Base-by-base conservation (phyloP, 1,284 basidiomycete species). In the Trichosporon coremiiforme region DNA sequence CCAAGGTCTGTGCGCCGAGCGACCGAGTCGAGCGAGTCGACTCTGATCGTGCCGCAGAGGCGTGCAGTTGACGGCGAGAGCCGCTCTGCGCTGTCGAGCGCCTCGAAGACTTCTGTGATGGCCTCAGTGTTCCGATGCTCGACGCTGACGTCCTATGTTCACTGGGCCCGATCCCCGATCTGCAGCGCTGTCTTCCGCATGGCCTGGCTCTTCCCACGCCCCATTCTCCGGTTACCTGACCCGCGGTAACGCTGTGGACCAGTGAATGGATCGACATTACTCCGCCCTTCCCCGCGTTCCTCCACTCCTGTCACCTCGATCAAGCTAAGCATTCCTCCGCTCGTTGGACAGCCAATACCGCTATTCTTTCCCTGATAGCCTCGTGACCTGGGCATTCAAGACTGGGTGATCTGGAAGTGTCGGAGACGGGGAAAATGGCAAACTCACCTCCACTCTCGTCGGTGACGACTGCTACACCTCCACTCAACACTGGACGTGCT, bases 251-350 rank as follows among this genome's bases (percentile, higher is more conserved):
- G 41, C 41, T 45, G 41, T 12, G 41, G 4, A 45, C 9, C 12
- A 13, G 41, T 57, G 53, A 10, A 57, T 57, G 53, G 53, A 57
- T 57, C 53, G 53, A 57, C 53, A 57, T 57, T 57, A 57, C 53
- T 57, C 53, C 53, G 53, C 53, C 20, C 20, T 15, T 6, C 25
- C 25, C 29, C 53, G n/a, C 20, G 22, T 9, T 25, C 50, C 50
- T 29, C 20, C 25, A 29, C 20, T n/a, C 5, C 22, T 25, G 25
- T 25, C 50, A 22, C 22, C 20, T 55, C 50, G 20, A 45, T 45
- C 41, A 17, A 8, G 17, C 41, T n/a, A 1, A 8, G 15, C 41
- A 45, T 45, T 45, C 41, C 41, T 45, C 41, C 41, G 41, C 41
- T 45, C 41, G 41, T n/a, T 45, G 41, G 17, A n/a, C 41, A 45